Evolutionary conservation across 345 rosid genomes (phyloP).

Genomic region (Adansonia digitata): DNA sequence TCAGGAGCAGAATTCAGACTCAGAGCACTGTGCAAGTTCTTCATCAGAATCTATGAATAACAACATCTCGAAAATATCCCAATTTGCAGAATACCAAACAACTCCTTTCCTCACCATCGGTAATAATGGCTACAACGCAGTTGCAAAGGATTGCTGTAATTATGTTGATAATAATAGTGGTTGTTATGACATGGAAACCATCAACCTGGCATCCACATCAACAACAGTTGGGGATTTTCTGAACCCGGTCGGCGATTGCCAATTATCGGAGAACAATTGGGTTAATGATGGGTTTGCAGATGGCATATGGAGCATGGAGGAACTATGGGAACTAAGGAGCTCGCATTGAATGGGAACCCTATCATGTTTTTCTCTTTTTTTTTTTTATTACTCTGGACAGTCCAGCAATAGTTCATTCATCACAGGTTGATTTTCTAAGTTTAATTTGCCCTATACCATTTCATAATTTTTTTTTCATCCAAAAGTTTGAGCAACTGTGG

Average conservation of each 20-base stretch:
- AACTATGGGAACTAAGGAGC: conserved; percentile 29
- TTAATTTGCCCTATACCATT: not conserved
- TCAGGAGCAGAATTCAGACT: conserved; percentile 31
- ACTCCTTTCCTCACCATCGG: conserved; percentile 1
- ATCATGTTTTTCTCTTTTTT: not conserved
- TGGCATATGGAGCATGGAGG: conserved; percentile 36
- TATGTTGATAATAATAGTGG: not conserved
- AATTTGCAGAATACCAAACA: conserved; percentile 21
- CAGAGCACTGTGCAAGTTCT: conserved; percentile 23
- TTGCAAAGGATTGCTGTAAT: conserved; percentile 11
- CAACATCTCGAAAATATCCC: conserved; percentile 14
- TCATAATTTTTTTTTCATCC: not conserved
- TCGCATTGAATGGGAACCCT: conserved; percentile 9
- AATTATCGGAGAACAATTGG: conserved; percentile 28
- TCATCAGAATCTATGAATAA: conserved; percentile 23
- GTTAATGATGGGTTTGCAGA: conserved; percentile 27
- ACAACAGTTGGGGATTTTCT: conserved; percentile 5
- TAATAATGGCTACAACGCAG: not conserved
- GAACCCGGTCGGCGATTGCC: conserved; percentile 10
- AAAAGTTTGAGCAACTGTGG: not conserved
- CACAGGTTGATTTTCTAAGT: not conserved
- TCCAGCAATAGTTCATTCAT: too few relatives aligned
- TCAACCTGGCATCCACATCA: conserved; percentile 12
- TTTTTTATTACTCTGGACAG: not conserved
- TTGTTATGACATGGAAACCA: conserved; percentile 27